Conservation (phyloP, 2,329 filamentous ascomycete species). For the Ciborinia camelliae region DNA sequence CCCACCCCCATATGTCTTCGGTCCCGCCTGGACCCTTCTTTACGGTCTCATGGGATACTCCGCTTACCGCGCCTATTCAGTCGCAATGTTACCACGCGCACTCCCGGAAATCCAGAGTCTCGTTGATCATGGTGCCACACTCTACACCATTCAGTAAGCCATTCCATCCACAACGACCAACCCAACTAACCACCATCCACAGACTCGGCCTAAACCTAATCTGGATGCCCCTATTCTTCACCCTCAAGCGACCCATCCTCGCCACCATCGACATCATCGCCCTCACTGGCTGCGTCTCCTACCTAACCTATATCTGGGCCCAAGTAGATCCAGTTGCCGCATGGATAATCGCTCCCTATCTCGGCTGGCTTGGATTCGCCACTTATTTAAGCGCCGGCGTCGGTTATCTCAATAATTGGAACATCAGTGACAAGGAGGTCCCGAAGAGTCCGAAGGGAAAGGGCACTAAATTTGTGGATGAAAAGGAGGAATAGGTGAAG, state of each 20-base stretch:
- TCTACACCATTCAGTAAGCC: slow-evolving; percentile 71
- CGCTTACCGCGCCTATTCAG: slow-evolving; percentile 70
- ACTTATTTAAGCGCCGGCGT: slow-evolving; percentile 75
- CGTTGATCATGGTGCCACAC: slow-evolving; percentile 66
- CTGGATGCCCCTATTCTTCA: slow-evolving; percentile 94
- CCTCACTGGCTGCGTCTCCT: slow-evolving; percentile 68
- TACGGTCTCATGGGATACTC: slow-evolving; percentile 85
- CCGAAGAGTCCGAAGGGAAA: slow-evolving; percentile 28
- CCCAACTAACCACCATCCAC: not conserved
- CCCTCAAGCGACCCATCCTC: slow-evolving; percentile 65
- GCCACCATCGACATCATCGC: slow-evolving; percentile 73
- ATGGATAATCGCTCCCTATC: slow-evolving; percentile 75
- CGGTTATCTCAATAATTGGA: slow-evolving; percentile 67
- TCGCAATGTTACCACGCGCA: slow-evolving; percentile 52
- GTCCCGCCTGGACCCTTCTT: slow-evolving; percentile 63
- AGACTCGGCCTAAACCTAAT: slow-evolving; percentile 73
- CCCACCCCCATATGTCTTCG: slow-evolving; percentile 60
- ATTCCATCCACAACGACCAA: no score
- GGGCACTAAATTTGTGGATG: slow-evolving; percentile 36
- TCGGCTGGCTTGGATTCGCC: slow-evolving; percentile 83
- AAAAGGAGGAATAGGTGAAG: slow-evolving; percentile 30
- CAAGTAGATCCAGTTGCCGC: slow-evolving; percentile 69
- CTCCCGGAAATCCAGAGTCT: slow-evolving; percentile 29
- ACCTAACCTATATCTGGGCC: slow-evolving; percentile 73
- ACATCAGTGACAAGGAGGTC: slow-evolving; percentile 44